phyloP scores from a whole-genome alignment of 371 early-diverging fungal species.

The Rhizopus stolonifer region DNA sequence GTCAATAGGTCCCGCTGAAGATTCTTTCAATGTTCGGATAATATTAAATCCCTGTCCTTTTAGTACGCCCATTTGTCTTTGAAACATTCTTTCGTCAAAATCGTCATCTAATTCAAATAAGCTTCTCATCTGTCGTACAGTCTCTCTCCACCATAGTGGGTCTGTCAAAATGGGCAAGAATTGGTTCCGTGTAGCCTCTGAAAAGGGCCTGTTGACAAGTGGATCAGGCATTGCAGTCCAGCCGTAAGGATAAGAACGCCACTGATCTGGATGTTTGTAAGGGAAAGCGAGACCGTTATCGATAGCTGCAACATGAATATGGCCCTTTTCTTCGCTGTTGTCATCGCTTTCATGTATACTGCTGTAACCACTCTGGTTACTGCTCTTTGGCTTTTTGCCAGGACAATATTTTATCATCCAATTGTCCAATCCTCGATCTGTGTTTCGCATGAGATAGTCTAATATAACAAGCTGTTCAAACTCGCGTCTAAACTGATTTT shows the following conservation, averaged over 20 bases:
- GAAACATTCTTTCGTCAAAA: slow-evolving; percentile 81
- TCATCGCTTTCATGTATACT: slow-evolving; percentile 1
- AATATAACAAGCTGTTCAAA: slow-evolving; percentile 84
- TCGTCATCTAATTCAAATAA: slow-evolving; percentile 72
- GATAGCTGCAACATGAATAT: slow-evolving; percentile 79
- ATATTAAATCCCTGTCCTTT: slow-evolving; percentile 88
- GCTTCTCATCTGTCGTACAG: slow-evolving; percentile 61
- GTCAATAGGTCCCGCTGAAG: slow-evolving; percentile 56
- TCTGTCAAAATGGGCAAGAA: slow-evolving; percentile 70
- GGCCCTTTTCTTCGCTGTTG: slow-evolving; percentile 29
- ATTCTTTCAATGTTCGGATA: slow-evolving; percentile 64
- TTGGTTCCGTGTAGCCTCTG: slow-evolving; percentile 60
- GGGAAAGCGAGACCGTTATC: slow-evolving; percentile 94
- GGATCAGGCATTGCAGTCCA: slow-evolving; percentile 76
- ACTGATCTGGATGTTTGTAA: slow-evolving; percentile 88
- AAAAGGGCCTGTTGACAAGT: slow-evolving; percentile 66
- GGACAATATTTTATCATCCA: slow-evolving; percentile 84
- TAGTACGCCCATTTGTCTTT: slow-evolving; percentile 78
- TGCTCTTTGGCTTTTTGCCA: slow-evolving; percentile 10
- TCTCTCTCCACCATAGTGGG: slow-evolving; percentile 79
- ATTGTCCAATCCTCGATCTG: slow-evolving; percentile 87
- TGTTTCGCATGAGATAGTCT: slow-evolving; percentile 91
- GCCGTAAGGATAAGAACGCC: slow-evolving; percentile 88
- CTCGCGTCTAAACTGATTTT: slow-evolving; percentile 73
- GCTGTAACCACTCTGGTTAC: slow-evolving; percentile 18